Evolutionary conservation across 1,284 basidiomycete species (phyloP).

Genomic region (Ustanciosporium gigantosporum): DNA sequence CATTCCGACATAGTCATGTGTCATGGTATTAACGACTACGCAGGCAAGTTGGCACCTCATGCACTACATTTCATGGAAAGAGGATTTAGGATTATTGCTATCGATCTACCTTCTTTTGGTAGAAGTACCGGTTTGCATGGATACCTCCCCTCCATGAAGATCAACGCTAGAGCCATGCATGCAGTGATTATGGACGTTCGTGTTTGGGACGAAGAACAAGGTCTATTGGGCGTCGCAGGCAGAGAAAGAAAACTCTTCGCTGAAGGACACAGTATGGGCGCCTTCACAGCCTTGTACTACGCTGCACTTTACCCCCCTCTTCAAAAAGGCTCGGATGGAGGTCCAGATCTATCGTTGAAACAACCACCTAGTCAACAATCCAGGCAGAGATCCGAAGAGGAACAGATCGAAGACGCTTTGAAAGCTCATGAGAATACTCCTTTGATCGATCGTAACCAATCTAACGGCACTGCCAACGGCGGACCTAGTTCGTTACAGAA

Average conservation of each 20-base stretch:
- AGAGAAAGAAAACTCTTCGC: slow-evolving; percentile 58
- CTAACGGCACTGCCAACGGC: neutral
- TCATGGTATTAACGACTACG: slow-evolving; percentile 59
- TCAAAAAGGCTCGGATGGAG: slow-evolving; percentile 17
- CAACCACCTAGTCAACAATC: slow-evolving; percentile 27
- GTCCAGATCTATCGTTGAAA: slow-evolving; percentile 24
- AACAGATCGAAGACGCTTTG: slow-evolving; percentile 18
- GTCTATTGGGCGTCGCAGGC: slow-evolving; percentile 11
- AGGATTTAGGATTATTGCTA: slow-evolving; percentile 65
- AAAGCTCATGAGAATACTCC: slow-evolving; percentile 17
- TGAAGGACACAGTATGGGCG: slow-evolving; percentile 63
- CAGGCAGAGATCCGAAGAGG: slow-evolving; percentile 11
- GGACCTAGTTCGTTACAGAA: neutral
- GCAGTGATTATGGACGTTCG: slow-evolving; percentile 63
- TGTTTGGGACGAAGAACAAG: slow-evolving; percentile 33
- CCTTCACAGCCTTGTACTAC: slow-evolving; percentile 61
- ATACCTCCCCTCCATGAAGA: slow-evolving; percentile 62
- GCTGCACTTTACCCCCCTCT: slow-evolving; percentile 55
- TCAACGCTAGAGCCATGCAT: slow-evolving; percentile 63
- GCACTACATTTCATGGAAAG: slow-evolving; percentile 62
- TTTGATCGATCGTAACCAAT: neutral
- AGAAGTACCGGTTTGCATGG: slow-evolving; percentile 62
- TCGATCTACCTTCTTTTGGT: slow-evolving; percentile 65
- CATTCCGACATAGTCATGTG: slow-evolving; percentile 50
- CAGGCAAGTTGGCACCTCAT: slow-evolving; percentile 62